Evolutionary conservation across 495 filamentous ascomycete genomes (phyloP), one percentile per base, ranked within the genome.

Genomic region (Podospora fimiseda): DNA sequence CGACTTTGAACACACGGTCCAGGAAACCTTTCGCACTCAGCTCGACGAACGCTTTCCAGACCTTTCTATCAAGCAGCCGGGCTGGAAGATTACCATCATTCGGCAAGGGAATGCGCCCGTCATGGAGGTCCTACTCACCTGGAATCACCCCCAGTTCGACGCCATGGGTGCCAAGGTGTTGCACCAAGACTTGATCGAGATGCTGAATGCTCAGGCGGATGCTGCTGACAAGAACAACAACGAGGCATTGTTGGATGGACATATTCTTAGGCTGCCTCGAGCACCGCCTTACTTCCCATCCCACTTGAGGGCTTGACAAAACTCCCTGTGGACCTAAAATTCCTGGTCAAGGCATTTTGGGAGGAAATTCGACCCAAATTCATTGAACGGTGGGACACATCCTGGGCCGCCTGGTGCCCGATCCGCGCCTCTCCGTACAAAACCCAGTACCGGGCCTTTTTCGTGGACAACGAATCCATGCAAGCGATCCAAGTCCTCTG

Each of bases 131-230:
- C 22, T 47, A 22, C 43, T 47, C 43, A 21, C 16, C 9, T 47
- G 43, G 43, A 47, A 47, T 24, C 43, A 47, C 43, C 43, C 43
- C 21, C 43, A 22, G 22, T 47, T 47, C 21, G 43, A 47, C 43
- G 21, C 9, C 16, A 22, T 47, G 22, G 43, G 19, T 22, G 43
- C 43, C 9, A 47, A 47, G 43, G 43, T 47, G 15, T 21, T 47
- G 16, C 43, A 47, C 11, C 5, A 47, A 24, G 43, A 47, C 8
- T 24, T 47, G 16, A 16, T 47, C 19, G 15, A 20, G 21, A 47
- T 18, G 43, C 43, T 47, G 5, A 47, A n/a, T n/a, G n/a, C n/a
- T n/a, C n/a, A n/a, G n/a, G n/a, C n/a, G n/a, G n/a, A 47, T 14
- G n/a, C 33, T 37, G 33, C n/a, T 47, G 43, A 8, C 43, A 22